These are phyloP conservation scores for Ogataea populi-albae DNA, from an alignment of 805 yeast species.

Conservation along the genomic window DNA sequence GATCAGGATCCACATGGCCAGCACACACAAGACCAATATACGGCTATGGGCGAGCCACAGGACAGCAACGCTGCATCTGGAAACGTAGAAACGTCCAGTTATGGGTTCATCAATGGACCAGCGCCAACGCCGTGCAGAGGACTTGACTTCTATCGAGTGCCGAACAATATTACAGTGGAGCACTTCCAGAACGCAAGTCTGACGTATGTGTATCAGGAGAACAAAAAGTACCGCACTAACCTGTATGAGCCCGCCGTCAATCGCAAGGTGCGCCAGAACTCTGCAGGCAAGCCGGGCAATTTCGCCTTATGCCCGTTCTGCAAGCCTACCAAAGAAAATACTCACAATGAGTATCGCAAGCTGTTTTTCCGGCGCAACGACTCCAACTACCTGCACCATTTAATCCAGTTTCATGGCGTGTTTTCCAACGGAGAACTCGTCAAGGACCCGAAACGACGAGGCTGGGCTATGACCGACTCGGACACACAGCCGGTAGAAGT, in stretches of 20 bases:
- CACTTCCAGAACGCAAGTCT: slow-evolving; percentile 10
- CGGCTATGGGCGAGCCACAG: no score
- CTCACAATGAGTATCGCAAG: slow-evolving; percentile 14
- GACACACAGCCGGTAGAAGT: slow-evolving; percentile 21
- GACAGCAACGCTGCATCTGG: no score
- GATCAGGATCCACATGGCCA: no score
- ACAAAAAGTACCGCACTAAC: slow-evolving; percentile 17
- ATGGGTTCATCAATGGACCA: no score
- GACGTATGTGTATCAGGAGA: slow-evolving; percentile 13
- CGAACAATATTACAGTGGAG: slow-evolving; percentile 14
- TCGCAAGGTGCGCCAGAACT: slow-evolving; percentile 10
- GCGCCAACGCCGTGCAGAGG: slow-evolving; percentile 18
- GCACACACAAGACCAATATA: no score
- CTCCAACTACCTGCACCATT: slow-evolving; percentile 31
- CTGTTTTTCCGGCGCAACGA: slow-evolving; percentile 29
- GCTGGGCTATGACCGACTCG: slow-evolving; percentile 19
- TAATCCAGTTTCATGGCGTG: slow-evolving; percentile 33
- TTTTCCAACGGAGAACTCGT: slow-evolving; percentile 30
- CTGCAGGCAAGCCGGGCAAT: slow-evolving; percentile 20
- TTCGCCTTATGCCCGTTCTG: slow-evolving; percentile 32
- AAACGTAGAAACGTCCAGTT: no score
- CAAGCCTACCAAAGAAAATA: slow-evolving; percentile 17
- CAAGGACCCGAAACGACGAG: slow-evolving; percentile 22
- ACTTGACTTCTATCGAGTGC: slow-evolving; percentile 14
- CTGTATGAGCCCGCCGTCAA: slow-evolving; percentile 25